Percentiles rank a stretch among this genome's conserved stretches.
Evolutionary conservation across 768 basidiomycete species (phyloP).

Genomic region (Pulveroboletus sp.): DNA sequence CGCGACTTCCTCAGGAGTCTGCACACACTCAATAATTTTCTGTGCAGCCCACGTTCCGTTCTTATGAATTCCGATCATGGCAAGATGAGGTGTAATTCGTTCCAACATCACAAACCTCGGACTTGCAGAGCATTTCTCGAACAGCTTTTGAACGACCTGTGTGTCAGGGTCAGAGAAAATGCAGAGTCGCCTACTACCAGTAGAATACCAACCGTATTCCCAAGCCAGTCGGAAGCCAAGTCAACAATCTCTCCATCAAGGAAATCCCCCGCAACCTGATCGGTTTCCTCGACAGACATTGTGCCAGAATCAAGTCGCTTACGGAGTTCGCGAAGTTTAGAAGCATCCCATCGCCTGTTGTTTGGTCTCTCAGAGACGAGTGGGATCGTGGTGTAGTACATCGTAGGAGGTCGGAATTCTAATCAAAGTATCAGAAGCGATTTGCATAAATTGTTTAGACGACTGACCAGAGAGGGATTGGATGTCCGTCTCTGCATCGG

Average conservation of each 20-base stretch:
- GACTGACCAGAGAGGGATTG: constrained; percentile 77
- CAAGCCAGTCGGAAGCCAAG: constrained; percentile 95
- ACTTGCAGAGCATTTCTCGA: constrained; percentile 76
- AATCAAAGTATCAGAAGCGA: constrained; percentile 9
- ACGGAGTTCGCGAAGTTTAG: constrained; percentile 88
- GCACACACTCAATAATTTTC: constrained; percentile 96
- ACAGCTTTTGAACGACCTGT: constrained; percentile 94
- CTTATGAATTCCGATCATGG: constrained; percentile 98
- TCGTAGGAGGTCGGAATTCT: constrained; percentile 90
- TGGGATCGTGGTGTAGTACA: constrained; percentile 97
- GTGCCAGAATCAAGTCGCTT: constrained; percentile 90
- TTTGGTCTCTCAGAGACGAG: constrained; percentile 79
- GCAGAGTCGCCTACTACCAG: background rate
- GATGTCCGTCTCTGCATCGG: constrained; percentile 80
- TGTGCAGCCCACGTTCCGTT: constrained; percentile 99
- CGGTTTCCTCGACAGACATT: constrained; percentile 80
- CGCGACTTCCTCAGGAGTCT: constrained; percentile 78
- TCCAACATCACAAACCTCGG: constrained; percentile 90
- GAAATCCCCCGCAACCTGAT: constrained; percentile 85
- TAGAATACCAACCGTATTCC: constrained; percentile 61
- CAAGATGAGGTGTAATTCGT: constrained; percentile 87
- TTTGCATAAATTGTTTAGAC: background rate
- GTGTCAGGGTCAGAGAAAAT: constrained; percentile 5
- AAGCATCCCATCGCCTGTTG: constrained; percentile 89
- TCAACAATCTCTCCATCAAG: constrained; percentile 94